Percentiles rank a stretch among this genome's conserved stretches.
Conservation (phyloP, 106 monocot genomes). For the Acanthochlamys bracteata region DNA sequence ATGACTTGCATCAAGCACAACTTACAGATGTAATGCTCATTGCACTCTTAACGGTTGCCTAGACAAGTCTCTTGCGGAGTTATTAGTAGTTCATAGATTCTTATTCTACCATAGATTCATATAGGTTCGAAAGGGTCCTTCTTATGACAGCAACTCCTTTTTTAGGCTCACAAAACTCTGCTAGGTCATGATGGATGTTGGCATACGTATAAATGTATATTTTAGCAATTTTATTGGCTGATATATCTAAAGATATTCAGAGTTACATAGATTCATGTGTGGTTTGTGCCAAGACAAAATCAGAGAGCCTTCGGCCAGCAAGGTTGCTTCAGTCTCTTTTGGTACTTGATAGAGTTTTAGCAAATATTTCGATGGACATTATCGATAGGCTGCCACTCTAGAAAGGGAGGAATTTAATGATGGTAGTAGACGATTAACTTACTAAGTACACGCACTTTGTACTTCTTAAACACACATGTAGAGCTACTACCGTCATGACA, state of each 20-base stretch:
- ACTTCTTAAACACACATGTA: neutral
- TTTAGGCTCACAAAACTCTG: no score
- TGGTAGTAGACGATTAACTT: neutral
- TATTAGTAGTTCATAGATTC: no score
- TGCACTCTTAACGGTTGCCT: no score
- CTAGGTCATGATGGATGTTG: no score
- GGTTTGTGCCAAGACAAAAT: no score
- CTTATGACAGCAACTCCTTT: no score
- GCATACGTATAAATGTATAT: no score
- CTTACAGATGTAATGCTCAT: no score
- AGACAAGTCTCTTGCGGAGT: no score
- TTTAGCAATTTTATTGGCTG: neutral
- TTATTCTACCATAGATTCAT: no score
- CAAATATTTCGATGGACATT: conserved; percentile 6
- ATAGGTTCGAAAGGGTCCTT: no score
- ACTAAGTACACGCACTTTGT: neutral
- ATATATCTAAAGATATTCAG: neutral
- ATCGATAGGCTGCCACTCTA: neutral
- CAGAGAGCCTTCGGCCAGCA: neutral
- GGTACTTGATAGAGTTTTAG: neutral
- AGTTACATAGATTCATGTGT: no score
- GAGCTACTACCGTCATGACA: neutral
- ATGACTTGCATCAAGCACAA: neutral
- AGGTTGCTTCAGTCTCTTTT: conserved; percentile 2
- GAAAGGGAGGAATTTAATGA: neutral